These are phyloP conservation scores for Chalara sp. DNA, from an alignment of 2,329 filamentous ascomycete genomes.

Conservation along the genomic window DNA sequence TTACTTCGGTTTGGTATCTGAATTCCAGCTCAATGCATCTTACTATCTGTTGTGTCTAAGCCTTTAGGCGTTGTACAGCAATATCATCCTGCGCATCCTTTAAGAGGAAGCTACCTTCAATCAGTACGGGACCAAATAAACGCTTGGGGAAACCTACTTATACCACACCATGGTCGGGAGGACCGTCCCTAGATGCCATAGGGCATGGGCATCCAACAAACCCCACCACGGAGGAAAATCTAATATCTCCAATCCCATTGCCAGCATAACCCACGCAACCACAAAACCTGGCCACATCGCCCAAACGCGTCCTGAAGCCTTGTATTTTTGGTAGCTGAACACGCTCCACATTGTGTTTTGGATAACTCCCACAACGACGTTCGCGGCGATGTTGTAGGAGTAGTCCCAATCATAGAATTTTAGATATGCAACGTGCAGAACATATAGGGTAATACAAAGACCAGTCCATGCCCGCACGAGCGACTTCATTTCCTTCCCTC, in stretches of 20 bases:
- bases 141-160: constrained; percentile 56
- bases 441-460: constrained; percentile 65
- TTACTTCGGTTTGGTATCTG: too few relatives aligned
- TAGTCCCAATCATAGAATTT: constrained; percentile 89
- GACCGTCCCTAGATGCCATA: constrained; percentile 95
- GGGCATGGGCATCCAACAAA: constrained; percentile 82
- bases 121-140: neutral
- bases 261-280: constrained; percentile 84
- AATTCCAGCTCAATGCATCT: too few relatives aligned
- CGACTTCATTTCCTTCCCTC: constrained; percentile 28
- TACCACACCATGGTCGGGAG: constrained; percentile 87
- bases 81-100: constrained; percentile 82
- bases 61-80: constrained; percentile 65
- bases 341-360: constrained; percentile 81
- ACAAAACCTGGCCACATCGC: constrained; percentile 84
- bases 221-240: constrained; percentile 85
- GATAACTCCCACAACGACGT: constrained; percentile 72
- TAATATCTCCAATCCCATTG: constrained; percentile 92
- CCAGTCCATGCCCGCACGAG: constrained; percentile 69
- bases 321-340: constrained; percentile 73
- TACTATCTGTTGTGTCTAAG: constrained; percentile 31
- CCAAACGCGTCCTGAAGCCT: constrained; percentile 67
- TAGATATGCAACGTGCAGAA: constrained; percentile 74
- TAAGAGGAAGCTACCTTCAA: constrained; percentile 64
- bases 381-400: constrained; percentile 95